A percentile compares a stretch with the other conserved stretches of the same genome.
phyloP scores from a whole-genome alignment of 148 eudicot genomes.

The Persicaria tinctoria region DNA sequence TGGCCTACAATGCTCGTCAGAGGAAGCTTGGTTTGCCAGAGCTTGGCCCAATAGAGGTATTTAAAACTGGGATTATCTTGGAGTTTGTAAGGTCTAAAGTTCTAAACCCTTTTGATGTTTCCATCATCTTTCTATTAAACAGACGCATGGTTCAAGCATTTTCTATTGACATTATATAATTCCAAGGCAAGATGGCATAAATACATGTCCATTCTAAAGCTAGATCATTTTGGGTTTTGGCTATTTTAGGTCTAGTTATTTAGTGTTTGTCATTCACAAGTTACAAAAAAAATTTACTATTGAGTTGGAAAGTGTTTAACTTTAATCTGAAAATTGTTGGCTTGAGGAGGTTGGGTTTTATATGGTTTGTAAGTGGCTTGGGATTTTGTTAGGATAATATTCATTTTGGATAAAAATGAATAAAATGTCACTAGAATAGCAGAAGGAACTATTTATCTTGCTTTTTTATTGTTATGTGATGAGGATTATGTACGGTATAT shows the following conservation, averaged over 20 bases:
- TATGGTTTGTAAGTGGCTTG: background rate
- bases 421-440: background rate
- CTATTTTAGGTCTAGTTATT: background rate
- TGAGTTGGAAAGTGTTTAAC: background rate
- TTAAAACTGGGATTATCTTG: background rate
- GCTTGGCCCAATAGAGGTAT: conserved; percentile 86
- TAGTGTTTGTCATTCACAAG: background rate
- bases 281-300: too few species aligned
- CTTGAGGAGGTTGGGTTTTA: background rate
- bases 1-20: conserved; percentile 94
- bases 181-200: background rate
- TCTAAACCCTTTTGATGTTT: background rate
- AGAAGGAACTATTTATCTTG: background rate
- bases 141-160: background rate
- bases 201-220: background rate
- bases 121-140: background rate
- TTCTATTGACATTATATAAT: background rate
- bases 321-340: background rate
- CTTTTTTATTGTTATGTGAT: background rate
- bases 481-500: background rate
- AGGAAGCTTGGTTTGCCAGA: conserved; percentile 82
- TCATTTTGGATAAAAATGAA: background rate
- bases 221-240: background rate
- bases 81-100: background rate
- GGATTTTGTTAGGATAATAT: background rate